phyloP scores from a whole-genome alignment of 2,329 filamentous ascomycete genomes.

The Colletotrichum magnum region DNA sequence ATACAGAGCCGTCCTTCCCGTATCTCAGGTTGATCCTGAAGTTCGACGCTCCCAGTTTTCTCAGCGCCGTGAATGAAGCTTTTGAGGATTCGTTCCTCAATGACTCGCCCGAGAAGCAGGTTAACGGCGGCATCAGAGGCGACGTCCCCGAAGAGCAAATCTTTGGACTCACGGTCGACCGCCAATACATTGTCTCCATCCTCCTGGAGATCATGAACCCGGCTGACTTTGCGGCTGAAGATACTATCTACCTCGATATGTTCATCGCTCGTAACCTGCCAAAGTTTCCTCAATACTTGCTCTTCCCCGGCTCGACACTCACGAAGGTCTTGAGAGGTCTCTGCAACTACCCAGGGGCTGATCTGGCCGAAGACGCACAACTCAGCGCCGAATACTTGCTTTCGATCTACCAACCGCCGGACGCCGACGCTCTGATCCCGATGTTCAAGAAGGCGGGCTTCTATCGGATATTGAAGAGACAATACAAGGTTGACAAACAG shows the following conservation, averaged over 20 bases:
- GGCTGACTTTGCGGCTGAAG: slow-evolving; percentile 80
- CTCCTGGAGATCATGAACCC: slow-evolving; percentile 90
- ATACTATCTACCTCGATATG: slow-evolving; percentile 98
- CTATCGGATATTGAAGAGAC: slow-evolving; percentile 91
- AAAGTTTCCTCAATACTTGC: slow-evolving; percentile 95
- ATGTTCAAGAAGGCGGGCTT: slow-evolving; percentile 86
- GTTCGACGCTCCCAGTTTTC: slow-evolving; percentile 91
- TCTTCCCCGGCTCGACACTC: slow-evolving; percentile 88
- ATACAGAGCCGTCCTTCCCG: slow-evolving; percentile 82
- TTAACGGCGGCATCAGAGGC: slow-evolving; percentile 65
- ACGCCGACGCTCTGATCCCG: slow-evolving; percentile 81
- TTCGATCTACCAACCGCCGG: slow-evolving; percentile 91
- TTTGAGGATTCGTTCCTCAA: slow-evolving; percentile 97
- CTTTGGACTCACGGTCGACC: slow-evolving; percentile 81
- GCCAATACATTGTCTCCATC: slow-evolving; percentile 94
- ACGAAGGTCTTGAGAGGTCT: slow-evolving; percentile 85
- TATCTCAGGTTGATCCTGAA: slow-evolving; percentile 87
- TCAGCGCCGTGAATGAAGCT: slow-evolving; percentile 96
- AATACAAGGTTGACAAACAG: slow-evolving; percentile 84
- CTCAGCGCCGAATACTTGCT: slow-evolving; percentile 96
- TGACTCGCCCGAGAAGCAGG: slow-evolving; percentile 75
- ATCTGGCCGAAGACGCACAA: slow-evolving; percentile 93
- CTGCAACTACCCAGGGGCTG: slow-evolving; percentile 85
- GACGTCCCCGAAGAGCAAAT: slow-evolving; percentile 76
- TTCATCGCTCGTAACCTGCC: slow-evolving; percentile 96